Evolutionary conservation across 768 basidiomycete species (phyloP).

Genomic region (Tulasnella sp.): DNA sequence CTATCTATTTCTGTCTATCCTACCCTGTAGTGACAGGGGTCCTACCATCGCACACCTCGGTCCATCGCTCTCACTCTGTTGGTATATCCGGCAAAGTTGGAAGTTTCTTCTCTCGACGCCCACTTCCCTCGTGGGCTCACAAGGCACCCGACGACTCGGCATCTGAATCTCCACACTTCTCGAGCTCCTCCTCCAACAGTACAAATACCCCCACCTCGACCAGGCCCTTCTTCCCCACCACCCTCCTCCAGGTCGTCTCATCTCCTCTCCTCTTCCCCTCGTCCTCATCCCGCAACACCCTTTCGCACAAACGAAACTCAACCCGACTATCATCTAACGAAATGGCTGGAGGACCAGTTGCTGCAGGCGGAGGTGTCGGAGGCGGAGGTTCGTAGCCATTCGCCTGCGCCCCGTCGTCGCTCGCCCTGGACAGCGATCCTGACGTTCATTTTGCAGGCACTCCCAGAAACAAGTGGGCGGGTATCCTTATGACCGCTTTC

Average conservation of each 20-base stretch:
- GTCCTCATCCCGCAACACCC: background rate
- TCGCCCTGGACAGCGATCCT: background rate
- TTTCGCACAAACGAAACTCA: background rate
- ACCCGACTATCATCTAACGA: background rate
- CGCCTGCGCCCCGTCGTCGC: background rate
- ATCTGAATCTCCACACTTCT: background rate
- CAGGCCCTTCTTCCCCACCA: background rate
- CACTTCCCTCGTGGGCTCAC: slow-evolving; percentile 1
- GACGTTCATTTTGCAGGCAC: slow-evolving; percentile 9
- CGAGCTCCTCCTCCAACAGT: background rate
- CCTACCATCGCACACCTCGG: background rate
- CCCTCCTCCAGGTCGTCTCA: slow-evolving; percentile 16
- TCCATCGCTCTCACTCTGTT: background rate
- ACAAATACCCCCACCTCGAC: slow-evolving; percentile 4
- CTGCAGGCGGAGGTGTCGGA: slow-evolving; percentile 28
- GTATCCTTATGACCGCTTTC: slow-evolving; percentile 42
- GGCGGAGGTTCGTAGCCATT: slow-evolving; percentile 7
- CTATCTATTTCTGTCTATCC: no score
- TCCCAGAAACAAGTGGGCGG: slow-evolving; percentile 34
- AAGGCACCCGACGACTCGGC: slow-evolving; percentile 12
- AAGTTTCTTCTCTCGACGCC: background rate
- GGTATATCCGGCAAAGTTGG: background rate
- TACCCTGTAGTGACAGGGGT: no score
- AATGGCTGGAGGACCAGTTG: slow-evolving; percentile 33
- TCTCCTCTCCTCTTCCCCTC: slow-evolving; percentile 16